These are phyloP conservation scores for Zostera marina DNA, from an alignment of 116 monocot genomes.

Conservation along the genomic window DNA sequence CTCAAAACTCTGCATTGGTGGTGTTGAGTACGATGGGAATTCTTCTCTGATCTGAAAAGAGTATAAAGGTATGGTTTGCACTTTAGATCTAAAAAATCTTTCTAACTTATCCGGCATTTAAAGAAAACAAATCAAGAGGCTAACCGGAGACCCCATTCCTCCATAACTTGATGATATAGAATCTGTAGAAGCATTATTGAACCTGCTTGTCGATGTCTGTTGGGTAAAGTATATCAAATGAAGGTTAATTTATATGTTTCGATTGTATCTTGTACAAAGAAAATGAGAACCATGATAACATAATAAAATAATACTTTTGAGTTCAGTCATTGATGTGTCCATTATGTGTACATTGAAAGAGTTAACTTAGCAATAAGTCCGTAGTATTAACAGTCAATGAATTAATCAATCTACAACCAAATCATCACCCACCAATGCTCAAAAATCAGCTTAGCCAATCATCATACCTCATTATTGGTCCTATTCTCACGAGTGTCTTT, in stretches of 20 bases:
- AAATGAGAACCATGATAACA: not conserved
- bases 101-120: not conserved
- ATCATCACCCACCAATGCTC: too few relatives aligned
- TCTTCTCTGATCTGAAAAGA: constrained; percentile 66
- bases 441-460: too few relatives aligned
- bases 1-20: constrained; percentile 48
- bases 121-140: constrained; percentile 1
- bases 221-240: too few relatives aligned
- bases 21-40: constrained; percentile 54
- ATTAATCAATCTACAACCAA: too few relatives aligned
- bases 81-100: not conserved
- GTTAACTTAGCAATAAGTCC: too few relatives aligned
- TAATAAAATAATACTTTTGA: not conserved
- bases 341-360: too few relatives aligned
- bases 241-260: too few relatives aligned
- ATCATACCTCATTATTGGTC: too few relatives aligned
- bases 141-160: constrained; percentile 34
- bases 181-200: constrained; percentile 19
- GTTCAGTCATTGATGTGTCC: too few relatives aligned
- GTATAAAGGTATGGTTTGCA: not conserved
- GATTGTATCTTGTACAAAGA: constrained; percentile 8
- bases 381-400: too few relatives aligned
- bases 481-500: too few relatives aligned
- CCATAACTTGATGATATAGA: constrained; percentile 25
- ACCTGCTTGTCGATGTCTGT: constrained; percentile 24